These are phyloP conservation scores for Cryptococcus sp. DNA, from an alignment of 1,284 basidiomycete species.

Conservation along the genomic window DNA sequence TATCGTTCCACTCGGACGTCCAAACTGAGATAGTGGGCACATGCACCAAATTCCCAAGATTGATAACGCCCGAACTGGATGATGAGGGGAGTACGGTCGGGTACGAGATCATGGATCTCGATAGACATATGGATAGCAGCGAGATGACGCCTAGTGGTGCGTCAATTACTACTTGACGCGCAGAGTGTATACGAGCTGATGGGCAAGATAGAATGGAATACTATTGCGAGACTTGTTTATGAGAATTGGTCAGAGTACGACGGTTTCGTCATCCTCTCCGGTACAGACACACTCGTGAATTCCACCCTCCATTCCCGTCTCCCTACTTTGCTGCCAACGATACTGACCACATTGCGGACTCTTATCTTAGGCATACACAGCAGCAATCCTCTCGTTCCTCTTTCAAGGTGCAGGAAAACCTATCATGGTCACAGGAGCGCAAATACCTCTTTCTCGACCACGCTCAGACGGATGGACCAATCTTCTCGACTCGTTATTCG, in stretches of 20 bases:
- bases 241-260: constrained; percentile 48
- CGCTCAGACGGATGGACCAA: constrained; percentile 50
- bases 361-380: constrained; percentile 43
- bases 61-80: constrained; percentile 43
- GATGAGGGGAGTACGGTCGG: constrained; percentile 35
- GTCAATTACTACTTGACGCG: constrained; percentile 4
- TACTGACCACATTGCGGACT: neutral
- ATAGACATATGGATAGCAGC: constrained; percentile 47
- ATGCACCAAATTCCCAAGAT: constrained; percentile 38
- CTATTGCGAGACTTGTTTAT: constrained; percentile 41
- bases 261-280: constrained; percentile 48
- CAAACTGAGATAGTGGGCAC: constrained; percentile 22
- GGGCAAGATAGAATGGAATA: constrained; percentile 45
- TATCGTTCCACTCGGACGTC: constrained; percentile 28
- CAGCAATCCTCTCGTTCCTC: constrained; percentile 47
- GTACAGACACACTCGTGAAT: constrained; percentile 47
- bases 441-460: constrained; percentile 46
- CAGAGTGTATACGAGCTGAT: neutral
- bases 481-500: constrained; percentile 44
- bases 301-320: neutral
- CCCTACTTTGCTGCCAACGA: neutral
- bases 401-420: constrained; percentile 48
- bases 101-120: constrained; percentile 50
- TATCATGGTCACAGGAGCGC: constrained; percentile 48
- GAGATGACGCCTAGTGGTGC: constrained; percentile 50